These are phyloP conservation scores for Copromyces sp. DNA, from an alignment of 495 filamentous ascomycete species.

Conservation along the genomic window DNA sequence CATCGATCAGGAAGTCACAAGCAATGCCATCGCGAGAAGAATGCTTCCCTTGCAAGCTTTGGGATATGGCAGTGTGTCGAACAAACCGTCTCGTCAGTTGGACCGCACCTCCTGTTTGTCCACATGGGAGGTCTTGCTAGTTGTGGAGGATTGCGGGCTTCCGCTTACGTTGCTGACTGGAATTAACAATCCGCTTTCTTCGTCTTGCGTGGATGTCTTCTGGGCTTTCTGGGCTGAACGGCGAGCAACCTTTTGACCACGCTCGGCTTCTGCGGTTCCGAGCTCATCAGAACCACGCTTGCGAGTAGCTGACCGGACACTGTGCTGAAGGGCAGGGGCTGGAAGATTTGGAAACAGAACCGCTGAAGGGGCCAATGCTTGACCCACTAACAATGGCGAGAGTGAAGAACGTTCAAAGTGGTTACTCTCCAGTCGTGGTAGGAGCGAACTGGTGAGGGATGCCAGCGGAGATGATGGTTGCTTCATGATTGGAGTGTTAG, in stretches of 20 bases:
- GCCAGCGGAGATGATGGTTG: background rate
- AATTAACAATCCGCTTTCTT: background rate
- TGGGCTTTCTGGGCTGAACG: background rate
- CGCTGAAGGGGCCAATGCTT: background rate
- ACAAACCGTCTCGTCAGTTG: slow-evolving; percentile 50
- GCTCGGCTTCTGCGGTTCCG: background rate
- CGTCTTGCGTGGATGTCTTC: background rate
- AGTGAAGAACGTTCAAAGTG: background rate
- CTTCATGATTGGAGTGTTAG: background rate
- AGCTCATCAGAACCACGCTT: background rate
- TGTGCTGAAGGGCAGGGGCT: background rate
- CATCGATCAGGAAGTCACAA: slow-evolving; percentile 54
- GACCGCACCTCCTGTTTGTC: slow-evolving; percentile 40
- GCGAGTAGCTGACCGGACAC: background rate
- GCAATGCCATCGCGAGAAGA: slow-evolving; percentile 33
- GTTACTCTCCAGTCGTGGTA: background rate
- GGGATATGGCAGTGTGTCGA: slow-evolving; percentile 60
- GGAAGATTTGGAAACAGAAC: background rate
- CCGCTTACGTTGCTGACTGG: background rate
- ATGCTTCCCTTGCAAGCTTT: slow-evolving; percentile 49
- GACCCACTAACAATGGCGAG: background rate
- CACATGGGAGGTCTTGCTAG: background rate
- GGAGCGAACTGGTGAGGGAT: background rate
- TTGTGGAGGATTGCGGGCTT: background rate
- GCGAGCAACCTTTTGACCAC: background rate